Evolutionary conservation across 2,329 filamentous ascomycete species (phyloP), one percentile per base, ranked within the genome.

Genomic region (Acrocalymma vagum): DNA sequence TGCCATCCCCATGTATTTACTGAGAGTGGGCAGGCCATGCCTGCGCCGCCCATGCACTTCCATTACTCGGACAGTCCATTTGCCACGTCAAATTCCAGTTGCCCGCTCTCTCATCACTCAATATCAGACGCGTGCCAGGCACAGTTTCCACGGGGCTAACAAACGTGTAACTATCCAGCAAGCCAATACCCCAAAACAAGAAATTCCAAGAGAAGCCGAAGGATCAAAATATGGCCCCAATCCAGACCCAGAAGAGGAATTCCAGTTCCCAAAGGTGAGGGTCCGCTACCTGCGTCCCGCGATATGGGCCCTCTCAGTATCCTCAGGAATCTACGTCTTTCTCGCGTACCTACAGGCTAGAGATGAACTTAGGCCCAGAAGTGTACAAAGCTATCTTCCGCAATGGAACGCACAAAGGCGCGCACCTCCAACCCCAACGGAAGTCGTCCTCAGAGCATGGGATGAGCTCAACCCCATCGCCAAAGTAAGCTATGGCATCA

Each of bases 291-390:
- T 65, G 8, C 48, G 53, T n/a, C 63, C 65, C 18, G 57, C 55
- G 8, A 49, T 67, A 22, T 67, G 56, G 53, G 59, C 60, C 3
- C 24, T 63, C 6, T 24, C 48, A 27, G 53, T 64, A n/a, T 60
- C 60, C 4, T 33, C 53, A 10, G 58, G 60, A 4, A 60, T 69
- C 14, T 65, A 58, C n/a, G 27, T 51, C 10, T 53, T 52, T 11
- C 36, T 65, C 18, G 55, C 65, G 9, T 67, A 57, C 32, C 45
- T 61, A 8, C 48, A 67, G 41, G 65, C 63, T 13, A 58, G 53
- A 27, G 36, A 51, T 6, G 51, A 66, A 30, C 25, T 65, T 7
- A 53, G 61, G 25, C 23, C 42, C 11, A 50, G 55, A 16, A 25
- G 27, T n/a, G 14, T 51, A 4, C 27, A 34, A 25, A 51, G 32